phyloP scores from a whole-genome alignment of 2,329 filamentous ascomycete genomes.

The Fusarium succisae region DNA sequence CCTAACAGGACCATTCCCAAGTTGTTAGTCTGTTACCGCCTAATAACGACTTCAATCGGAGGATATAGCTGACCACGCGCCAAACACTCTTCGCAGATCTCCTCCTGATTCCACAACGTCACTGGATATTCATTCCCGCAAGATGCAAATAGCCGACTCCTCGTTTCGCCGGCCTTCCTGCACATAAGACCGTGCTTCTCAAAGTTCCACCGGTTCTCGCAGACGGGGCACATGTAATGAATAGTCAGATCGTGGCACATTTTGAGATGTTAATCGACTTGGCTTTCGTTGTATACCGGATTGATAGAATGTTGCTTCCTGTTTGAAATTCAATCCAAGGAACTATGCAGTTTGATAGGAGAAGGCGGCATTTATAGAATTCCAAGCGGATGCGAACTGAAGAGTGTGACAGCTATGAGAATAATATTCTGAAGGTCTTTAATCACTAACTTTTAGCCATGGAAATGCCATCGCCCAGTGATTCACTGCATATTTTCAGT shows the following conservation, averaged over 20 bases:
- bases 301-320: too few species aligned
- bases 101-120: neutral
- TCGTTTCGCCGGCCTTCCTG: neutral
- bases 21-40: neutral
- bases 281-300: fast-evolving
- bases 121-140: neutral
- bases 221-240: constrained; percentile 3
- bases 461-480: too few species aligned
- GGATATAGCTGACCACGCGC: neutral
- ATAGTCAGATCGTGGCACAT: constrained; percentile 13
- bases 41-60: neutral
- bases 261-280: fast-evolving
- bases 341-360: neutral
- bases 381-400: fast-evolving
- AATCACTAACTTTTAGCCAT: fast-evolving
- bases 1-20: fast-evolving
- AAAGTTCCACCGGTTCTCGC: neutral
- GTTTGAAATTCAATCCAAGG: fast-evolving
- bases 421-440: neutral
- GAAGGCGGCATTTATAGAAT: neutral
- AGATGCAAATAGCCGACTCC: neutral
- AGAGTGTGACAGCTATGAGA: neutral
- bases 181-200: constrained; percentile 10
- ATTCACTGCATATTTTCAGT: neutral
- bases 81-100: neutral